Conservation (phyloP, 148 eudicot species). For the Drosera capensis region DNA sequence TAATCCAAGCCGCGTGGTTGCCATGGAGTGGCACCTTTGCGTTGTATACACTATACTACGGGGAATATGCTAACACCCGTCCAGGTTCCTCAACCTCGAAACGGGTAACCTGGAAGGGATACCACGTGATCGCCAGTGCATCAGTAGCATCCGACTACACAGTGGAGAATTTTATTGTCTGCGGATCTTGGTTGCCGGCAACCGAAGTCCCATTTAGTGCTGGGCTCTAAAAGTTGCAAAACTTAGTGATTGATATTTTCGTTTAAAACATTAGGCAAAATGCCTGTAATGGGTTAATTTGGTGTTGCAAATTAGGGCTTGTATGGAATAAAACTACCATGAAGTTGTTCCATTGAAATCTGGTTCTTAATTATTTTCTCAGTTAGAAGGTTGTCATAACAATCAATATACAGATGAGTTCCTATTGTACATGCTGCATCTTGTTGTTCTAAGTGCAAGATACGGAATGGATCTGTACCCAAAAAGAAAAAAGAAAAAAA, state of each 20-base stretch:
- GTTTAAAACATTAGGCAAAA: no score
- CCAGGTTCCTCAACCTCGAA: conserved; percentile 40
- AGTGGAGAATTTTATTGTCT: conserved; percentile 37
- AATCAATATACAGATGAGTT: no score
- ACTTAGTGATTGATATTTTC: no score
- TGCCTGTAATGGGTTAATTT: not conserved
- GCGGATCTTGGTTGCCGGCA: conserved; percentile 45
- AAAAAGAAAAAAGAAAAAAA: no score
- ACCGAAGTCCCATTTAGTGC: conserved; percentile 43
- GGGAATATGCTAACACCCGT: conserved; percentile 61
- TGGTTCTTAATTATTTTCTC: no score
- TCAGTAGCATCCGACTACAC: conserved; percentile 30
- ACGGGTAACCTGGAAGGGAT: conserved; percentile 70
- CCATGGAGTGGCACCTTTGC: conserved; percentile 71
- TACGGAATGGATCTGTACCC: no score
- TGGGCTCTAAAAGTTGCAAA: conserved; percentile 25
- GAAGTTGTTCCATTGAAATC: no score
- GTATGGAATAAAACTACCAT: not conserved
- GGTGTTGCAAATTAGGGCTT: not conserved
- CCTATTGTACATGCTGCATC: no score
- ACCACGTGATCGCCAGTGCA: conserved; percentile 40
- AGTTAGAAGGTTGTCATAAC: no score
- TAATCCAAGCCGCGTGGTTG: conserved; percentile 52
- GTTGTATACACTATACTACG: conserved; percentile 55
- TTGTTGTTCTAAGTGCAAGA: no score